Conservation (phyloP, 805 yeast species). For the Candida koratica region DNA sequence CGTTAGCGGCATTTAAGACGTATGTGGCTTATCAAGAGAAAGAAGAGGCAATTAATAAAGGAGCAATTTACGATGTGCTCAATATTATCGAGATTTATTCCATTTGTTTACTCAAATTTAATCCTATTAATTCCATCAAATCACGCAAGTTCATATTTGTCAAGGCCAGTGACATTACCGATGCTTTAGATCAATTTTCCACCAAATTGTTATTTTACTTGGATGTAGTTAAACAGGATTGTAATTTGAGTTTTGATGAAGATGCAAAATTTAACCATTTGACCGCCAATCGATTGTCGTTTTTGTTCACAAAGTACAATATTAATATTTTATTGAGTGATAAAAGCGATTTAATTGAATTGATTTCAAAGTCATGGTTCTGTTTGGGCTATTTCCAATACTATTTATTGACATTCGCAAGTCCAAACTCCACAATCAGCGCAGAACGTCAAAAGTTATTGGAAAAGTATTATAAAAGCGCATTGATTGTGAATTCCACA, state of each 20-base stretch:
- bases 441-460: conserved; percentile 16
- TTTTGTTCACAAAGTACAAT: conserved; percentile 35
- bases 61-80: conserved; percentile 28
- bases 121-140: conserved; percentile 31
- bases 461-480: conserved; percentile 28
- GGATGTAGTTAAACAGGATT: conserved; percentile 17
- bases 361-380: conserved; percentile 36
- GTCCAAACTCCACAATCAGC: conserved; percentile 21
- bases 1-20: conserved; percentile 40
- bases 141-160: conserved; percentile 25
- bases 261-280: conserved; percentile 8
- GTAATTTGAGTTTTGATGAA: conserved; percentile 29
- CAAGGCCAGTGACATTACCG: conserved; percentile 19
- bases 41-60: conserved; percentile 30
- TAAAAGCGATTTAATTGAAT: conserved; percentile 23
- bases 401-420: conserved; percentile 25
- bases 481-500: conserved; percentile 35
- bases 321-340: conserved; percentile 27
- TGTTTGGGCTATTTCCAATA: conserved; percentile 31
- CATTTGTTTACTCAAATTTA: conserved; percentile 30
- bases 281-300: conserved; percentile 24
- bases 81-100: conserved; percentile 32
- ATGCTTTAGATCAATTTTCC: conserved; percentile 17
- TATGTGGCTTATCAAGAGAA: conserved; percentile 30
- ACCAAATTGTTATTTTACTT: conserved; percentile 24